Percentiles rank a stretch among this genome's conserved stretches.
phyloP scores from a whole-genome alignment of 2,329 filamentous ascomycete species.

The Fusarium tjaetaba region DNA sequence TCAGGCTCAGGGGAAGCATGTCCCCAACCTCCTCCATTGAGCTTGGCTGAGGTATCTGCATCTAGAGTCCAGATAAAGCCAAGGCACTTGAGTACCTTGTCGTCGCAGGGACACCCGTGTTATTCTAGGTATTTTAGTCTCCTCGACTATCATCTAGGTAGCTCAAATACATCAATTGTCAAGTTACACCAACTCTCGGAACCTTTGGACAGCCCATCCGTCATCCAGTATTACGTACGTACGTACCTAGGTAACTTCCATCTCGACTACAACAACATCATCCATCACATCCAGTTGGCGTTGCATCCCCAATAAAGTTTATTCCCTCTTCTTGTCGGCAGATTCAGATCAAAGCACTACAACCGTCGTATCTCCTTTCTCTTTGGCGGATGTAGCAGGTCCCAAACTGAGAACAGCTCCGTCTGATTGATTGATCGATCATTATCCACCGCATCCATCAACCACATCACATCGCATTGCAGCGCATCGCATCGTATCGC shows the following conservation, averaged over 20 bases:
- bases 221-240: constrained; percentile 8
- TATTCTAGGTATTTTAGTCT: neutral
- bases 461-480: neutral
- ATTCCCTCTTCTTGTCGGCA: neutral
- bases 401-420: neutral
- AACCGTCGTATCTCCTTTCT: neutral
- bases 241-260: neutral
- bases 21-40: constrained; percentile 15
- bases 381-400: neutral
- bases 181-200: constrained; percentile 7
- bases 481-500: neutral
- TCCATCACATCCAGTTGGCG: neutral
- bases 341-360: neutral
- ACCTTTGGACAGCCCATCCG: constrained; percentile 3
- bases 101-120: too few species aligned
- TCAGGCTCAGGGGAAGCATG: constrained; percentile 24
- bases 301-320: neutral
- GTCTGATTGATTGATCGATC: neutral
- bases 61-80: neutral
- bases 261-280: neutral
- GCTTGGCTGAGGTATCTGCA: neutral
- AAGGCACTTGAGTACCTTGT: neutral
- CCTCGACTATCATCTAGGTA: neutral
- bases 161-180: constrained; percentile 5
- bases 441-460: neutral